Evolutionary conservation across 202 grass and related monocot genomes (phyloP), one percentile per base, ranked within the genome.

Genomic region (Bolboschoenoplectus hybrid): DNA sequence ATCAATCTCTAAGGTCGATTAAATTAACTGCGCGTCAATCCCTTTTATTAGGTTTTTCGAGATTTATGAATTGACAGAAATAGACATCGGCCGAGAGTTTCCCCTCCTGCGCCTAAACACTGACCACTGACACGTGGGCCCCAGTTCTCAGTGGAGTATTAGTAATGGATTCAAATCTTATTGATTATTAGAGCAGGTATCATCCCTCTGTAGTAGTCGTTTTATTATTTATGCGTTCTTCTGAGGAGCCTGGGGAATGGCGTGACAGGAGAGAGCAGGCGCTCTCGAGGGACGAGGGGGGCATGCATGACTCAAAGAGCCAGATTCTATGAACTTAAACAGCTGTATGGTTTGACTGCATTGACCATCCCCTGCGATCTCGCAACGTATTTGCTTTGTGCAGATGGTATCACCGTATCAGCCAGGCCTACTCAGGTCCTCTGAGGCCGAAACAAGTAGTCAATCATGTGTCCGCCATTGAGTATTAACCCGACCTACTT

Each of bases 341-440:
- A 83, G 81, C 81, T 83, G 81, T 69, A 40, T 0, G 45, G 36
- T 39, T 83, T 83, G 81, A 83, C 81, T 83, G 62, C 10, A 67
- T 83, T 83, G 81, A 83, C 81, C 63, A 10, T 38, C 11, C 45
- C 3, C 63, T 40, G 7, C 12, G 7, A 1, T 83, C 51, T 10
- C 60, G 81, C 68, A 62, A 83, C 81, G 81, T 83, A 11, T 83
- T 66, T 47, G 2, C 19, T 65, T 82, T 63, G 11, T 47, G 17
- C 80, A 65, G 60, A 65, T 49, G 80, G 2, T 39, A 26, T 26
- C 26, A 26, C 26, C 26, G 26, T 26, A 51, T 32, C 80, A 64
- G 80, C 39, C 60, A 20, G 80, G 68, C 43, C 1, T 7, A 46
- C 11, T 8, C 43, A 6, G 13, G 17, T 72, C 7, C 43, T 47